phyloP scores from a whole-genome alignment of 139 green algal genomes.

The Diplosphaera chodatii region DNA sequence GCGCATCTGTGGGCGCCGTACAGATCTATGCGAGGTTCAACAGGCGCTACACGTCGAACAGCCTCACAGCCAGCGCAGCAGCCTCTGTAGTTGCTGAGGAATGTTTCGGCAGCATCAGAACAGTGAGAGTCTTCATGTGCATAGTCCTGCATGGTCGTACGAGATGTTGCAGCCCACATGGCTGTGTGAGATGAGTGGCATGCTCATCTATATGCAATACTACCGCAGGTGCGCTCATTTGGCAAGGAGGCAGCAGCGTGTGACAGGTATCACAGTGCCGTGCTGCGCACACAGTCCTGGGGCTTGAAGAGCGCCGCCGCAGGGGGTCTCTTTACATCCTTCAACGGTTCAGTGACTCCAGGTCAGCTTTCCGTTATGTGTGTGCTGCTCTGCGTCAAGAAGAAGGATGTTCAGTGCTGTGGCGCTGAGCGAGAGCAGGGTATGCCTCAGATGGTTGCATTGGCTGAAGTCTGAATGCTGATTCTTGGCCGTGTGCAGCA shows the following conservation, averaged over 20 bases:
- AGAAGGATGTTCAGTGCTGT: no score
- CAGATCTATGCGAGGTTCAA: constrained; percentile 24
- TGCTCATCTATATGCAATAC: no score
- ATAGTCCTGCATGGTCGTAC: no score
- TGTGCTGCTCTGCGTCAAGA: background rate
- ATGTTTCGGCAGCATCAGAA: constrained; percentile 30
- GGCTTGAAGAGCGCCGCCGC: constrained; percentile 20
- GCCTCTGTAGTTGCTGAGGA: constrained; percentile 32
- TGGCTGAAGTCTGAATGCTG: no score
- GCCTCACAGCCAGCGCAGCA: constrained; percentile 25
- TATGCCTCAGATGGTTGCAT: no score
- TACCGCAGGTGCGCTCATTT: constrained; percentile 38
- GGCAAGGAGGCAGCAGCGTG: constrained; percentile 35
- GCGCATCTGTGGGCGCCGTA: no score
- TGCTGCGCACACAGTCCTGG: constrained; percentile 11
- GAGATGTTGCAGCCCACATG: no score
- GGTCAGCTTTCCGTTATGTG: background rate
- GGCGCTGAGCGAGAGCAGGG: no score
- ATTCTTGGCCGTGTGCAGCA: background rate
- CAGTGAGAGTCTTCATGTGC: constrained; percentile 5
- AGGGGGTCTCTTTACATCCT: constrained; percentile 28
- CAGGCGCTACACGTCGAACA: constrained; percentile 26
- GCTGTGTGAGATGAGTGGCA: no score
- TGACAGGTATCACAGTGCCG: constrained; percentile 10
- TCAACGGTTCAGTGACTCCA: constrained; percentile 23